phyloP scores from a whole-genome alignment of 495 filamentous ascomycete genomes.

The Viridothelium virens region DNA sequence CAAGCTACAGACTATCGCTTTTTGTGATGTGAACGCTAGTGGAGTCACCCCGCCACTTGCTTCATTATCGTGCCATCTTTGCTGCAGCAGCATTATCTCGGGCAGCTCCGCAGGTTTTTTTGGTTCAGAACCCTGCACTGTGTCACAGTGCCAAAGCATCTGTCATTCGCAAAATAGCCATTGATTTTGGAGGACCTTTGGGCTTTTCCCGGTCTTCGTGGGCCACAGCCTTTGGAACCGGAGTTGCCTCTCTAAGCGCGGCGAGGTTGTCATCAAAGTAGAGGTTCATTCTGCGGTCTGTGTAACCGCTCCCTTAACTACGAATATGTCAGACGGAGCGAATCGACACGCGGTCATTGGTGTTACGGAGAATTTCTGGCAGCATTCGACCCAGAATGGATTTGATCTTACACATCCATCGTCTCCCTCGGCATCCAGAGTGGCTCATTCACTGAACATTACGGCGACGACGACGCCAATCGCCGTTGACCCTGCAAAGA shows the following conservation, averaged over 20 bases:
- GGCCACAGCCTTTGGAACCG: too few relatives aligned
- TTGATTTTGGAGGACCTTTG: background rate
- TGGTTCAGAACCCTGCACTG: too few relatives aligned
- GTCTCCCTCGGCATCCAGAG: conserved; percentile 6
- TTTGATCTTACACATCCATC: conserved; percentile 31
- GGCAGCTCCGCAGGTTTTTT: too few relatives aligned
- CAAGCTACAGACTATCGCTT: too few relatives aligned
- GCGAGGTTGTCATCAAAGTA: background rate
- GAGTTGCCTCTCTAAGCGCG: too few relatives aligned
- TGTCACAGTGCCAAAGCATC: background rate
- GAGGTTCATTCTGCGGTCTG: background rate
- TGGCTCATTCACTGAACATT: conserved; percentile 18
- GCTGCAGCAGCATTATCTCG: too few relatives aligned
- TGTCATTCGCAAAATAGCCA: background rate
- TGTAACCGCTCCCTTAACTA: background rate
- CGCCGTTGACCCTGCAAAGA: conserved; percentile 37
- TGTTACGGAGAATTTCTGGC: conserved; percentile 28
- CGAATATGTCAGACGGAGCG: background rate
- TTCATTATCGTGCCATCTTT: too few relatives aligned
- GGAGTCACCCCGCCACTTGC: too few relatives aligned
- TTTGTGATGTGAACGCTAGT: too few relatives aligned
- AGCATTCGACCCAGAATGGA: conserved; percentile 25
- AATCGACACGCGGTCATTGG: conserved; percentile 29
- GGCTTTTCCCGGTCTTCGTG: background rate
- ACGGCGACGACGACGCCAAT: conserved; percentile 32